Percentiles rank a stretch among this genome's conserved stretches.
These are phyloP conservation scores for Stenogyne calaminthoides DNA, from an alignment of 305 asterid species.

Conservation along the genomic window DNA sequence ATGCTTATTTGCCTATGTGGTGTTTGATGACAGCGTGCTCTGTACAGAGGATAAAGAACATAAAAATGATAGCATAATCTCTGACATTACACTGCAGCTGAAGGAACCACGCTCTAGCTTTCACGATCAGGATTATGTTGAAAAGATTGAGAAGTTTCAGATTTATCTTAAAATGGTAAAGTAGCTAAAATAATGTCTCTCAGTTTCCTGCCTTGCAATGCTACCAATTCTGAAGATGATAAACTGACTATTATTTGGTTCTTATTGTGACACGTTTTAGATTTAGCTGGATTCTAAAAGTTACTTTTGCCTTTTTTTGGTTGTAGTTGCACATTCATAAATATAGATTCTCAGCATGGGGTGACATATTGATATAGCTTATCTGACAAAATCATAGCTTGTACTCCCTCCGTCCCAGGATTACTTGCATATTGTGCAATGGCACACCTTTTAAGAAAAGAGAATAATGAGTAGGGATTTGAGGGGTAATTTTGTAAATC, in stretches of 20 bases:
- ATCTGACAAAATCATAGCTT: neutral
- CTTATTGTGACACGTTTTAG: neutral
- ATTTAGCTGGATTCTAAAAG: neutral
- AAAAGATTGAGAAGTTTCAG: constrained; percentile 46
- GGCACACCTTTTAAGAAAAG: too few relatives aligned
- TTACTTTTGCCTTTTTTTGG: neutral
- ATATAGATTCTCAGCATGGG: neutral
- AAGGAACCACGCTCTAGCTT: constrained; percentile 24
- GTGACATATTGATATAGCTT: neutral
- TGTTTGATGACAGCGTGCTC: constrained; percentile 29
- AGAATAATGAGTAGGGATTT: too few relatives aligned
- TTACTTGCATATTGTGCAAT: too few relatives aligned
- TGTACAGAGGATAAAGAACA: constrained; percentile 19
- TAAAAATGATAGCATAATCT: constrained; percentile 19
- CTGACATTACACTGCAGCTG: constrained; percentile 11
- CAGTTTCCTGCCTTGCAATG: neutral
- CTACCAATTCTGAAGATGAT: neutral
- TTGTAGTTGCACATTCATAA: neutral
- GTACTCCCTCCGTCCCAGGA: too few relatives aligned
- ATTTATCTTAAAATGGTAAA: constrained; percentile 46
- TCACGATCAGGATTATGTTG: constrained; percentile 34
- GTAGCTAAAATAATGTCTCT: neutral
- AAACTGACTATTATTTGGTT: neutral
- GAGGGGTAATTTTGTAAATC: too few relatives aligned
- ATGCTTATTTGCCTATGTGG: constrained; percentile 11